Percentiles rank a stretch among this genome's conserved stretches.
Evolutionary conservation across 2,329 filamentous ascomycete species (phyloP).

Genomic region (Exophiala calicioides): DNA sequence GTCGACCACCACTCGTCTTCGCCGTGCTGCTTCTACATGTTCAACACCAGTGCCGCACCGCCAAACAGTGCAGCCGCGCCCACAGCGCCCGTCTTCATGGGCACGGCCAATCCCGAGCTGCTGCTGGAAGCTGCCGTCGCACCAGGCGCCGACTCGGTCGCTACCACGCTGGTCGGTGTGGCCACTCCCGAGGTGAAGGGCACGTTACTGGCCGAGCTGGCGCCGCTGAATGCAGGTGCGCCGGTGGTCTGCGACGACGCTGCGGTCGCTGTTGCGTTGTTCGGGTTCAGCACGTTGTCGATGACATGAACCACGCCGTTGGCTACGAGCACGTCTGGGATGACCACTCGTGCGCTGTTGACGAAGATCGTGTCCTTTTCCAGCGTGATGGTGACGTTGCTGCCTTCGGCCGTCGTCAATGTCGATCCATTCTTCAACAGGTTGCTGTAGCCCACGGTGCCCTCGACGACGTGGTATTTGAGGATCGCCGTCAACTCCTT

Average conservation of each 20-base stretch:
- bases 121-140: conserved; percentile 9
- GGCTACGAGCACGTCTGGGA: conserved; percentile 50
- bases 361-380: conserved; percentile 48
- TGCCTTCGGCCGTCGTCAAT: conserved; percentile 48
- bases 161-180: conserved; percentile 39
- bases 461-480: conserved; percentile 64
- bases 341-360: conserved; percentile 55
- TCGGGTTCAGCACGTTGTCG: conserved; percentile 62
- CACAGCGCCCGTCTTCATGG: conserved; percentile 30
- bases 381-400: conserved; percentile 52
- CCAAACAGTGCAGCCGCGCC: conserved; percentile 31
- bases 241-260: conserved; percentile 48
- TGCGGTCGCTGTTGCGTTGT: conserved; percentile 49
- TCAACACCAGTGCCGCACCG: conserved; percentile 20
- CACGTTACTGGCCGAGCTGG: conserved; percentile 48
- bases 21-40: conserved; percentile 13
- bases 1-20: no score
- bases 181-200: conserved; percentile 60
- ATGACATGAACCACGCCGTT: conserved; percentile 62
- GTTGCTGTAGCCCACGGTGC: conserved; percentile 55
- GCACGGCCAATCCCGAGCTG: conserved; percentile 21
- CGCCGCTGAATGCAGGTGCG: conserved; percentile 56
- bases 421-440: conserved; percentile 42
- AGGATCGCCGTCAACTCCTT: conserved; percentile 56
- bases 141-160: conserved; percentile 10